Conservation (phyloP, 768 basidiomycete species). For the Brasilioporus rufonigricans region DNA sequence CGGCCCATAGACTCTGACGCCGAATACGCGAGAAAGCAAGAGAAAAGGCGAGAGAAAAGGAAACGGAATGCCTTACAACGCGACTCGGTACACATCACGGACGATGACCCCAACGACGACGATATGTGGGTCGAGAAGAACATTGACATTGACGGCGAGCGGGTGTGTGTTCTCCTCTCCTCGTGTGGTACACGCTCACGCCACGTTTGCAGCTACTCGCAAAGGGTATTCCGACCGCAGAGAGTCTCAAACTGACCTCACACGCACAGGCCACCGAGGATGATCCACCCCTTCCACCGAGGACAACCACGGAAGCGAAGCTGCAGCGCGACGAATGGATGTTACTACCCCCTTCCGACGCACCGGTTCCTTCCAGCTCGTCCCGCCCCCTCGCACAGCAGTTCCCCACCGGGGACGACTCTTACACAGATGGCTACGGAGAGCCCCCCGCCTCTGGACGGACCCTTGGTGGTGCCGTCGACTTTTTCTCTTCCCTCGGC, state of each 20-base stretch:
- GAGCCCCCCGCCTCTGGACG: slow-evolving; percentile 46
- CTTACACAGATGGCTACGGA: slow-evolving; percentile 66
- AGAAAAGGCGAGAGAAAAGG: slow-evolving; percentile 39
- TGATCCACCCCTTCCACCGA: slow-evolving; percentile 47
- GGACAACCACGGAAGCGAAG: slow-evolving; percentile 44
- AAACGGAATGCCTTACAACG: slow-evolving; percentile 32
- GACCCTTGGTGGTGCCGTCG: slow-evolving; percentile 57
- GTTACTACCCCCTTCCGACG: slow-evolving; percentile 45
- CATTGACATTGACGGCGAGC: slow-evolving; percentile 73
- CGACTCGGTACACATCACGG: slow-evolving; percentile 44
- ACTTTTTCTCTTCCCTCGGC: slow-evolving; percentile 90
- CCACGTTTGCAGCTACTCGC: slow-evolving; percentile 50
- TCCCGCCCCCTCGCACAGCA: slow-evolving; percentile 31
- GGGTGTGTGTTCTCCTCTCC: slow-evolving; percentile 43
- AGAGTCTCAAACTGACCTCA: slow-evolving; percentile 68
- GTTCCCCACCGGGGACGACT: slow-evolving; percentile 40
- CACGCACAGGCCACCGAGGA: slow-evolving; percentile 46
- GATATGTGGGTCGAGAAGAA: slow-evolving; percentile 90
- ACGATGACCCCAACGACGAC: slow-evolving; percentile 72
- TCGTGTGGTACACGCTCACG: slow-evolving; percentile 2
- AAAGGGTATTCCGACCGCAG: slow-evolving; percentile 73
- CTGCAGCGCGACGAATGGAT: slow-evolving; percentile 88
- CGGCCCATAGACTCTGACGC: slow-evolving; percentile 39
- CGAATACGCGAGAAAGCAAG: slow-evolving; percentile 55
- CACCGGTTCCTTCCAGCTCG: slow-evolving; percentile 29